A percentile compares a stretch with the other conserved stretches of the same genome.
phyloP scores from a whole-genome alignment of 164 flowering plant genomes.

The Saururus chinensis region DNA sequence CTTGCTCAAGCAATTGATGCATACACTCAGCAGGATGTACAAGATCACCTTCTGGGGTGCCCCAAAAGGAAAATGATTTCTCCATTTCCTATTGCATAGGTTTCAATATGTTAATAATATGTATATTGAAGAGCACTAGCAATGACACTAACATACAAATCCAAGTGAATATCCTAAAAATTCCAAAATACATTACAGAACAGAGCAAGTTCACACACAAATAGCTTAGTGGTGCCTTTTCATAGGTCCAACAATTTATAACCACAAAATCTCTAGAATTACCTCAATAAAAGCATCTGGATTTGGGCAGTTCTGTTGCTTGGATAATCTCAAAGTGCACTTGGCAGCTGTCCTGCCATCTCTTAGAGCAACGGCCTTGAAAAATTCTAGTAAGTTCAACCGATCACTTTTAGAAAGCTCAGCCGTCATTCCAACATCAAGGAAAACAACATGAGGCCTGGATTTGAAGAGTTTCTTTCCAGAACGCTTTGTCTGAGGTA shows the following conservation, averaged over 20 bases:
- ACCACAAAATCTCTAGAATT: background rate
- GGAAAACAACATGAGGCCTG: slow-evolving; percentile 18
- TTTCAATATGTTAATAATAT: slow-evolving; percentile 1
- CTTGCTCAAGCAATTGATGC: slow-evolving; percentile 71
- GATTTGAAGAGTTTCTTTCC: slow-evolving; percentile 14
- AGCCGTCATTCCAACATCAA: slow-evolving; percentile 22
- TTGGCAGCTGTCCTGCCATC: slow-evolving; percentile 11
- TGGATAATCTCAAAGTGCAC: slow-evolving; percentile 16
- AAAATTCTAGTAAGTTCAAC: slow-evolving; percentile 9
- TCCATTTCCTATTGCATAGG: slow-evolving; percentile 39
- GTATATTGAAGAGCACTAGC: background rate
- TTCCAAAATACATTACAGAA: background rate
- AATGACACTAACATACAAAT: too few species aligned
- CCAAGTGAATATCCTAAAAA: background rate
- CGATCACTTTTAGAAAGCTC: slow-evolving; percentile 18
- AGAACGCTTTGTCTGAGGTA: slow-evolving; percentile 15
- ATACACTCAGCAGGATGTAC: slow-evolving; percentile 83
- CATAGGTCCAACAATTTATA: background rate
- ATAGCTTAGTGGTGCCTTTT: background rate
- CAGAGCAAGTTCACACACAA: background rate
- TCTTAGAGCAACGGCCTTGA: background rate
- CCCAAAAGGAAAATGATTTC: slow-evolving; percentile 38
- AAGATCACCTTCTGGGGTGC: slow-evolving; percentile 33
- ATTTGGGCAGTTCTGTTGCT: slow-evolving; percentile 17
- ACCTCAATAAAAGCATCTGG: slow-evolving; percentile 20